Evolutionary conservation across 306 rosid species (phyloP), one percentile per base, ranked within the genome.

Genomic region (Vachellia pachyceras): DNA sequence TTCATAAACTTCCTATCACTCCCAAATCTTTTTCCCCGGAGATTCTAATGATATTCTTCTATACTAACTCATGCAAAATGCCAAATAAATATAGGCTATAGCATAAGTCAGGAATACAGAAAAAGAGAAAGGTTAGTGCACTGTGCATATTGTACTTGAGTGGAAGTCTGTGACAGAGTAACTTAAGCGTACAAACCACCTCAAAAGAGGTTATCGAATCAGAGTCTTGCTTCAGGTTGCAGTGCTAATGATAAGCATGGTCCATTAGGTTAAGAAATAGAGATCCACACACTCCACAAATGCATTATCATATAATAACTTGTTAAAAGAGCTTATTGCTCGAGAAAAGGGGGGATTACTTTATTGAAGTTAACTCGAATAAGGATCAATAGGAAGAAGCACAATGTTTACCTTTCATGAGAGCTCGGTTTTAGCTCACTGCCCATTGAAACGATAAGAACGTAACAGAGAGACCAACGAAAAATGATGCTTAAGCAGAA

Each of bases 1-100:
- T 44, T 75, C 15, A 25, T 55, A 45, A 64, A 69, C 73, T 65
- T 82, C 77, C 79, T 79, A 79, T 83, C 84, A 66, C 44, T 69
- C 54, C 84, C 86, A 79, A 79, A 75, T 33, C 29, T 61, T 14
- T 42, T 78, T 47, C 71, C 76, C 63, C 75, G 81, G 75, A 73
- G 71, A 85, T 73, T 67, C 35, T 20, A 17, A 17, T 17, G 60
- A 18, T 17, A 52, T 52, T 52, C 3, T 52, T 52, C 9, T 50
- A 50, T 1, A 55, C 61, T 8, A 18, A 55, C 29, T 55, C 29
- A 1, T 55, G 11, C 61, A 55, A 55, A 55, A 55, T n/a, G 61
- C 33, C 61, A n/a, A 10, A 15, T 17, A 37, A n/a, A n/a, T n/a
- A n/a, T n/a, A n/a, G n/a, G 3, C 46, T 8, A 67, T 8, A 18